Evolutionary conservation across 352 stramenopile species (phyloP).

Genomic region (Phytopythium vexans): DNA sequence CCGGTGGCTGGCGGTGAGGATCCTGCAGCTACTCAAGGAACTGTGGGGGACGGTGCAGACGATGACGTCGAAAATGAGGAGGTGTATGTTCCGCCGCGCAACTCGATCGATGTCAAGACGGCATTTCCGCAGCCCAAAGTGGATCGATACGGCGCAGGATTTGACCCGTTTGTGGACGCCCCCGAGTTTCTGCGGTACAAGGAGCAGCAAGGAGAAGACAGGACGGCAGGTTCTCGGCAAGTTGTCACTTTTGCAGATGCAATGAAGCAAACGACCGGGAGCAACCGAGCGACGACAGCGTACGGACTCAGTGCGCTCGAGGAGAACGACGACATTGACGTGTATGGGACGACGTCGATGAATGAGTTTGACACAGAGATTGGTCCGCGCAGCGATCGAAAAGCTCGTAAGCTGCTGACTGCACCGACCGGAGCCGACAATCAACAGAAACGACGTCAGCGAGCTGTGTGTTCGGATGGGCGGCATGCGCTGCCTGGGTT

Average conservation of each 20-base stretch:
- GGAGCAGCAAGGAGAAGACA: slow-evolving; percentile 21
- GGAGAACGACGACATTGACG: slow-evolving; percentile 82
- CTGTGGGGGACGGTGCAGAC: too few relatives aligned
- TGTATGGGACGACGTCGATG: slow-evolving; percentile 70
- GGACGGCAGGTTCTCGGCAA: slow-evolving; percentile 30
- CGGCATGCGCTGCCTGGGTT: slow-evolving; percentile 56
- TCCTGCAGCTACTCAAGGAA: too few relatives aligned
- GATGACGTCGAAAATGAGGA: slow-evolving; percentile 8
- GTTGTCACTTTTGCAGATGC: slow-evolving; percentile 77
- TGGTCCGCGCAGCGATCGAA: slow-evolving; percentile 20
- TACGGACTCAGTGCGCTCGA: slow-evolving; percentile 78
- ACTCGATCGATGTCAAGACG: slow-evolving; percentile 43
- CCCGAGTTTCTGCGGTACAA: slow-evolving; percentile 70
- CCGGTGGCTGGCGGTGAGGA: background rate
- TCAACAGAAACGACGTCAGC: slow-evolving; percentile 13
- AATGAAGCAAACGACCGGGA: slow-evolving; percentile 36
- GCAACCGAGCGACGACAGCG: slow-evolving; percentile 30
- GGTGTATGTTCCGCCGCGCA: slow-evolving; percentile 58
- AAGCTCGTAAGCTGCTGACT: slow-evolving; percentile 1
- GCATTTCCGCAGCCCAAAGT: slow-evolving; percentile 68
- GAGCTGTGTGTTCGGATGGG: slow-evolving; percentile 54
- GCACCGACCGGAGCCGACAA: background rate
- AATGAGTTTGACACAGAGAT: slow-evolving; percentile 67
- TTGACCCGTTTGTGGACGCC: slow-evolving; percentile 71
- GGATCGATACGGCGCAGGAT: slow-evolving; percentile 74